These are phyloP conservation scores for Cryptococcus floricola DNA, from an alignment of 1,284 basidiomycete species.

Conservation along the genomic window DNA sequence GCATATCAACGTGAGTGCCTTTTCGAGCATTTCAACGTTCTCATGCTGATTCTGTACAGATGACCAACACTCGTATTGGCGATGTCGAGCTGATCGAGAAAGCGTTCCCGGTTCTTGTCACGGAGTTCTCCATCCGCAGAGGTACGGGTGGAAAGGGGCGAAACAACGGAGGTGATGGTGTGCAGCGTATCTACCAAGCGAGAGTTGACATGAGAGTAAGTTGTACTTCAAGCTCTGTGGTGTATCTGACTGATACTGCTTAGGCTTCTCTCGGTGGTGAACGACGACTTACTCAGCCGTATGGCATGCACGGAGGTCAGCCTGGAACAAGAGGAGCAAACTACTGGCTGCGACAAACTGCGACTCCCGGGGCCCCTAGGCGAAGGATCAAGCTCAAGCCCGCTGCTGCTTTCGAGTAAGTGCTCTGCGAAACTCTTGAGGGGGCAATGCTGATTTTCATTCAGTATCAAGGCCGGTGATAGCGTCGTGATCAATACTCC, in stretches of 20 bases:
- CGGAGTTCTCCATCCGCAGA: conserved; percentile 72
- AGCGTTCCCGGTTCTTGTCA: conserved; percentile 76
- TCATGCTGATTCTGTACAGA: neutral
- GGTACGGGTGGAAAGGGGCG: conserved; percentile 75
- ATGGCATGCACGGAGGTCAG: conserved; percentile 82
- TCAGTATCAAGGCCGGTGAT: conserved; percentile 9
- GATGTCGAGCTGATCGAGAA: conserved; percentile 43
- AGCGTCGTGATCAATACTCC: conserved; percentile 8
- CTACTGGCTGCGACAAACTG: conserved; percentile 55
- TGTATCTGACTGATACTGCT: neutral
- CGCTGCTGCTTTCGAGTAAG: conserved; percentile 7
- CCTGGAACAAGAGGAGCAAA: conserved; percentile 75
- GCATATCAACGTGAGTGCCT: conserved; percentile 6
- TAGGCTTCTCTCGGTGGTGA: conserved; percentile 58
- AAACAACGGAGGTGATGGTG: conserved; percentile 82
- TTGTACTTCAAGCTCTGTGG: neutral
- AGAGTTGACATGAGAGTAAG: conserved; percentile 11
- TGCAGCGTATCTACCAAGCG: conserved; percentile 60
- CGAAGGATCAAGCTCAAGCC: conserved; percentile 8
- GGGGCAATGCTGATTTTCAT: neutral
- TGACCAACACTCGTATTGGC: conserved; percentile 19
- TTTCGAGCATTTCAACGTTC: neutral
- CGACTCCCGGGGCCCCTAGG: neutral
- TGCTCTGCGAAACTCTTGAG: neutral
- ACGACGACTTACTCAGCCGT: conserved; percentile 85